Evolutionary conservation across 495 filamentous ascomycete genomes (phyloP), one percentile per base, ranked within the genome.

Genomic region (Annulohypoxylon nitens): DNA sequence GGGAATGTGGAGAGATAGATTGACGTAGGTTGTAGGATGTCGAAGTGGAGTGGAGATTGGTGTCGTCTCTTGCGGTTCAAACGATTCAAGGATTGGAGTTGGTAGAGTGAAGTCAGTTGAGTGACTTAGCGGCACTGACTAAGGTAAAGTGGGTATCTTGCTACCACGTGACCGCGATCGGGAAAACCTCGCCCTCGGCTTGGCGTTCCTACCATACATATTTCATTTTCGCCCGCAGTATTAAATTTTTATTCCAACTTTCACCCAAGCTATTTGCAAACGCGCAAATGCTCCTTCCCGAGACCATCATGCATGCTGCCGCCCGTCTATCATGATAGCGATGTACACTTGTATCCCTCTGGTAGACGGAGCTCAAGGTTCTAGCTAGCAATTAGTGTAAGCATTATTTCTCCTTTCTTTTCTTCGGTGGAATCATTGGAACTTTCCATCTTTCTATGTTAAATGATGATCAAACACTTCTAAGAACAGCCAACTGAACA

Each of bases 401-500:
- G 72, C 64, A 25, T 11, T 47, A 18, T 11, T 55, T 16, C 45
- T 34, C 45, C 61, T 61, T 30, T 50, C 51, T 43, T 25, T 61
- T 9, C 34, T 43, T 58, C 4, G 3, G 5, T 30, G 30, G 3
- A 30, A 30, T 4, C 30, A 30, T 30, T 4, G 30, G 30, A 30
- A 30, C 3, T 6, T 30, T 30, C 3, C 30, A 3, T 33, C 18
- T 45, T 36, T 64, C 18, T 47, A 25, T 34, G 50, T 59, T 64
- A 10, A 51, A 81, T 86, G 84, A 86, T 86, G 83, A 86, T 75
- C 81, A 70, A 80, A 76, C 80, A 68, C 85, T 81, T 83, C 85
- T 86, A 87, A 87, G 84, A 88, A 88, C 84, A 83, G 86, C 84
- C 85, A 86, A 86, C 86, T 83, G 85, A 88, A 87, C 72, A 62